Conservation (phyloP, 441 rosid species). For the Geranium incanum region DNA sequence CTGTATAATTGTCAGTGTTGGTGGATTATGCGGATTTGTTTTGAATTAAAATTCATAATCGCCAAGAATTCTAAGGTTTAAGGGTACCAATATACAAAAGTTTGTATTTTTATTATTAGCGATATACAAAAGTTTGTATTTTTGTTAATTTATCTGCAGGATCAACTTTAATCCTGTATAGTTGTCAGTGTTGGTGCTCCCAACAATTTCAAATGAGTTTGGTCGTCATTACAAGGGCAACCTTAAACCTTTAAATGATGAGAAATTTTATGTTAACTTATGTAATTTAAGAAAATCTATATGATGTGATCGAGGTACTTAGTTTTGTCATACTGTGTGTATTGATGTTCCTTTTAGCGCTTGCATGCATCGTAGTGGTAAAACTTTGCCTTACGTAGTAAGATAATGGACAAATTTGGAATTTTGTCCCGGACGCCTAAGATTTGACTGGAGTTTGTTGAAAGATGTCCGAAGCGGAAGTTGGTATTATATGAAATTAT, state of each 20-base stretch:
- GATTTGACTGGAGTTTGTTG: background rate
- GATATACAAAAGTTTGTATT: background rate
- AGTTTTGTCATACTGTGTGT: background rate
- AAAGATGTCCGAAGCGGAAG: background rate
- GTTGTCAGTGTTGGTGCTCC: background rate
- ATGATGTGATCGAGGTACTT: background rate
- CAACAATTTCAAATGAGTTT: background rate
- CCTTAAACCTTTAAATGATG: background rate
- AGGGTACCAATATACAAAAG: background rate
- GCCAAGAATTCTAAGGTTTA: background rate
- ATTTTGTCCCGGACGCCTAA: background rate
- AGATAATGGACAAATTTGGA: background rate
- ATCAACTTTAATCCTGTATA: background rate
- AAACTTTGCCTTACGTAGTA: background rate
- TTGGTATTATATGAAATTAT: background rate
- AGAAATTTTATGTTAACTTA: background rate
- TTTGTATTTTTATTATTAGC: too few species aligned
- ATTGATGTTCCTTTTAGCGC: background rate
- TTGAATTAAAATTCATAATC: too few species aligned
- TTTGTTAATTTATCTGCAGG: background rate
- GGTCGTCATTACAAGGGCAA: background rate
- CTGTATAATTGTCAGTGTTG: background rate
- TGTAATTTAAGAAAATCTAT: background rate
- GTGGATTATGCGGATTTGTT: background rate
- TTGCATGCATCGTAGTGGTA: background rate